Percentiles rank a stretch among this genome's conserved stretches.
Evolutionary conservation across 2,329 filamentous ascomycete genomes (phyloP).

Genomic region (Claviceps sp.): DNA sequence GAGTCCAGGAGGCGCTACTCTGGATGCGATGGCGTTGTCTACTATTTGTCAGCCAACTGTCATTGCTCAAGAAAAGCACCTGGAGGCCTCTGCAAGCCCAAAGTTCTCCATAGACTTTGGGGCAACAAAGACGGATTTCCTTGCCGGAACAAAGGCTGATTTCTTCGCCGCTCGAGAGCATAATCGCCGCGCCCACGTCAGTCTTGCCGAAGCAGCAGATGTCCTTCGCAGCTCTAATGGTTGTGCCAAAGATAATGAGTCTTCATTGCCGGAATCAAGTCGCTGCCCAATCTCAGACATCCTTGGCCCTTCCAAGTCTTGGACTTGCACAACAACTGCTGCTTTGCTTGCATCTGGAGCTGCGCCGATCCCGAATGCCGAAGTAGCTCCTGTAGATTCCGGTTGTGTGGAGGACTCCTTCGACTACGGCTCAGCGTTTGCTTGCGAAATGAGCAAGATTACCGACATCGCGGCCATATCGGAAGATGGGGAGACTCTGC

Average conservation of each 20-base stretch:
- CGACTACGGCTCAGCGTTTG: slow-evolving; percentile 19
- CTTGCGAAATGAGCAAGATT: slow-evolving; percentile 17
- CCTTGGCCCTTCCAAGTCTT: background rate
- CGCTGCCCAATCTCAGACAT: background rate
- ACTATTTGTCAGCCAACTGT: background rate
- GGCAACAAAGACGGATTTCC: no score
- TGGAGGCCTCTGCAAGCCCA: background rate
- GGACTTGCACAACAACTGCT: slow-evolving; percentile 5
- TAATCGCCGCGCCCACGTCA: slow-evolving; percentile 13
- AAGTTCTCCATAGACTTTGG: no score
- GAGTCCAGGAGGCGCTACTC: background rate
- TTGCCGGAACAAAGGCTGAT: slow-evolving; percentile 7
- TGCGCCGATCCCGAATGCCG: slow-evolving; percentile 13
- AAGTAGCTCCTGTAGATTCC: background rate
- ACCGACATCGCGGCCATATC: background rate
- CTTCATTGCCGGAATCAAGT: background rate
- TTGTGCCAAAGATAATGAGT: background rate
- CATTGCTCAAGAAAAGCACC: background rate
- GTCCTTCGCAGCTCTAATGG: background rate
- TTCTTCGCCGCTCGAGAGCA: slow-evolving; percentile 27
- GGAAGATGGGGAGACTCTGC: background rate
- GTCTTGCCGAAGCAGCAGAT: slow-evolving; percentile 6
- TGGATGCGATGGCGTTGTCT: background rate
- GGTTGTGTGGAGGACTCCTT: slow-evolving; percentile 3
- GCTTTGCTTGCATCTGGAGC: slow-evolving; percentile 17